Evolutionary conservation across 495 filamentous ascomycete genomes (phyloP), one percentile per base, ranked within the genome.

Genomic region (Trichocladium antarcticum): DNA sequence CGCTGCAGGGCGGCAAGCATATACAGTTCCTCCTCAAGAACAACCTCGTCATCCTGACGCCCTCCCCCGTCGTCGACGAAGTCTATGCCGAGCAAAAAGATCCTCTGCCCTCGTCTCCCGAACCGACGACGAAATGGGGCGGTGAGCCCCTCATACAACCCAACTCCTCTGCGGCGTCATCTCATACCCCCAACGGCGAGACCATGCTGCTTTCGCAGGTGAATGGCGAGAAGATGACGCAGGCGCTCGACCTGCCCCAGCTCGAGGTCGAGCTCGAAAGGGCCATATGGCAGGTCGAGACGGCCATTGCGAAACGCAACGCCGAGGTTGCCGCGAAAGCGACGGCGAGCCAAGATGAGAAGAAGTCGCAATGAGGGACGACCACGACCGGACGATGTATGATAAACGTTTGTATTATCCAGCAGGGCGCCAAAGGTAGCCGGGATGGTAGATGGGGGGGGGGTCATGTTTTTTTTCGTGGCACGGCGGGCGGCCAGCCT

Each of bases 241-340:
- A 80, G 37, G 74, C 79, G 1, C 66, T 92, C n/a, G 74, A 86
- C 9, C 71, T 95, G 20, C 88, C 90, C 0, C 85, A 87, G 45
- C 76, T 97, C 45, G 82, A 83, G 42, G 66, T 85, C n/a, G 92
- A 97, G 67, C 80, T 94, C 1, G 88, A 96, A 57, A 73, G 90
- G 22, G 90, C 90, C 3, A 83, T 92, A 32, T 78, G 83, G 70
- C 90, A 97, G 70, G 85, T 96, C 1, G 78, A 88, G 58, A 76
- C 74, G 49, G 74, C 78, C 32, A 66, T 90, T 45, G 58, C 73
- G 45, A 71, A 79, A 34, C 66, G 78, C 45, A 71, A 71, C 37
- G 61, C 65, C 17, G 57, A 65, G 37, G 55, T 55, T 11, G 46
- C 56, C 5, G 51, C 57, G 5, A 54, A 29, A n/a, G 34, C 21